A percentile compares a stretch with the other conserved stretches of the same genome.
phyloP scores from a whole-genome alignment of 2,329 filamentous ascomycete genomes.

The Metarhizium rileyi region DNA sequence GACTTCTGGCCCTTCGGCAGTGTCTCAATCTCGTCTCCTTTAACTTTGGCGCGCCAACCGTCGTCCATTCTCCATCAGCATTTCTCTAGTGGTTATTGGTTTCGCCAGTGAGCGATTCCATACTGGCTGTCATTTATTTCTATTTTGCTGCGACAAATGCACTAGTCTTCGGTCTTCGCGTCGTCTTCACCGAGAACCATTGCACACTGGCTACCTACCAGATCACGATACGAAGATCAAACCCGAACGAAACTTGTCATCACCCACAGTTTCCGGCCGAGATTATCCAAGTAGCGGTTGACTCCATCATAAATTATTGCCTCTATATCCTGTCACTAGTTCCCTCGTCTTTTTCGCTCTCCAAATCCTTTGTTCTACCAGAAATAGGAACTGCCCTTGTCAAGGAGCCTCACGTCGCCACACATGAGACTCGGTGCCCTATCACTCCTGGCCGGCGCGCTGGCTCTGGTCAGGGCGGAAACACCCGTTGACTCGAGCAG shows the following conservation, averaged over 20 bases:
- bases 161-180: not conserved
- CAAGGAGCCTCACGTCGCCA: constrained; percentile 7
- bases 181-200: not conserved
- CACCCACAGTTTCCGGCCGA: not conserved
- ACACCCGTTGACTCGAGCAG: constrained; percentile 24
- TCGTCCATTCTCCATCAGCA: not conserved
- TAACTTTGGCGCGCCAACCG: not conserved
- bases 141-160: constrained; percentile 1
- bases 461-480: constrained; percentile 23
- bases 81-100: constrained; percentile 2
- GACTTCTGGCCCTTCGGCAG: not conserved
- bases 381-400: not conserved
- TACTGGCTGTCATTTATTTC: constrained; percentile 2
- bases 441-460: constrained; percentile 36
- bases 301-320: not conserved
- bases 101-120: constrained; percentile 4
- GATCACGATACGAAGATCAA: not conserved
- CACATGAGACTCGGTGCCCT: constrained; percentile 27
- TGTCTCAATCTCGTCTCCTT: not conserved
- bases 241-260: not conserved
- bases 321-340: not conserved
- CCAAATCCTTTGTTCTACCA: not conserved
- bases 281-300: not conserved
- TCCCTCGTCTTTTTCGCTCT: not conserved
- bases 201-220: not conserved